Evolutionary conservation across 345 rosid genomes (phyloP), one percentile per base, ranked within the genome.

Genomic region (Carallia brachiata): DNA sequence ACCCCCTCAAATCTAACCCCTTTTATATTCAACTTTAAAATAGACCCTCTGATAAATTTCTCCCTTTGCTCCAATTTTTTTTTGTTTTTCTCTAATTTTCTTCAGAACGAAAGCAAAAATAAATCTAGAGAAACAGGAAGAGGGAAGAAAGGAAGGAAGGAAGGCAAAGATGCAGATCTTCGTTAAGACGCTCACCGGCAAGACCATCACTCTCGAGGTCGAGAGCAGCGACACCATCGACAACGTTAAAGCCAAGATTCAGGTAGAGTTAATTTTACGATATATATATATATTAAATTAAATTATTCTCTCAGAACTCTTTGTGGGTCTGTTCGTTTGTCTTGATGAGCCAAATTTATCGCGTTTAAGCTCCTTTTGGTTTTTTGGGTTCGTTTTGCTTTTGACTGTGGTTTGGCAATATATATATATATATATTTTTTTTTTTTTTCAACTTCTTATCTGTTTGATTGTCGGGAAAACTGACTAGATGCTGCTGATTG

Each of bases 191-290:
- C 57, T 73, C 17, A 73, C 77, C 18, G 77, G 77, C 30, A 73
- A 73, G 72, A 73, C 77, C 62, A 67, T 73, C 37, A 73, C 77
- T 52, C 77, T 73, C 61, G 77, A 73, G 54, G 77, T 73, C 47
- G 77, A 73, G 72, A 67, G 72, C 28, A 67, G 77, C 67, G 77
- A 73, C 72, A 61, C 75, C 52, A 72, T 65, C 66, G 75, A 65
- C 70, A 73, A 66, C 70, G 76, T 66, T 55, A 73, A 73, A 63
- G 65, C 77, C 58, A 74, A 74, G 77, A 74, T 74, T 74, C 77
- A 55, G 64, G 77, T 23, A 23, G 23, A 23, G 23, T 23, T 23
- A 23, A 23, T 23, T 23, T 23, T 23, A 23, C 23, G 23, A 23
- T 23, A 23, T 23, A 23, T 23, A 23, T 74, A 23, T 23, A 23